Evolutionary conservation across 1,284 basidiomycete genomes (phyloP).

Genomic region (Microbotryomycetes sp.): DNA sequence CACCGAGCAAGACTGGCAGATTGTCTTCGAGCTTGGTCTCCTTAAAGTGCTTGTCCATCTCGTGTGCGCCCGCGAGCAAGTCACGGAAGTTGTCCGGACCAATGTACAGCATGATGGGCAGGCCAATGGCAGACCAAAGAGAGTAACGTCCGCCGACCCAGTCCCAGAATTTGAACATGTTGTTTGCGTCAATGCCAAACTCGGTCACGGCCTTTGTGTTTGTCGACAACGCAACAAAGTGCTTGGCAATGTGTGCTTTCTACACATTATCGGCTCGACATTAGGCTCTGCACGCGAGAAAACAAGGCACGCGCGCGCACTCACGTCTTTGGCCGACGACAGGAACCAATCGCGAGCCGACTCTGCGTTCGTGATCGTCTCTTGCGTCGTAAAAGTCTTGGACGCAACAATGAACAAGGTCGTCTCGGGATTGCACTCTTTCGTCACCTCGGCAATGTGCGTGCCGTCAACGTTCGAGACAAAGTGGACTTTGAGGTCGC

Average conservation of each 20-base stretch:
- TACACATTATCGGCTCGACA: too few species aligned
- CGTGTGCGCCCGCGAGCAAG: conserved; percentile 85
- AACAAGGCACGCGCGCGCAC: conserved; percentile 19
- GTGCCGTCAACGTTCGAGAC: conserved; percentile 98
- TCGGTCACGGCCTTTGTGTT: conserved; percentile 88
- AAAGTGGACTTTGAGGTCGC: conserved; percentile 80
- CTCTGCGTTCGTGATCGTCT: conserved; percentile 97
- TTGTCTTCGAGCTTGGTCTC: conserved; percentile 82
- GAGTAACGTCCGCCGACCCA: conserved; percentile 99
- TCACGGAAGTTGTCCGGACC: conserved; percentile 92
- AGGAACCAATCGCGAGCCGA: conserved; percentile 95
- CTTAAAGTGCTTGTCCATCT: conserved; percentile 95
- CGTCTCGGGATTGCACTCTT: conserved; percentile 76
- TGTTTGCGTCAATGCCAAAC: conserved; percentile 86
- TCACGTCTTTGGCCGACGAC: conserved; percentile 60
- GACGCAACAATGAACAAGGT: conserved; percentile 96
- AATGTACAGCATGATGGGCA: conserved; percentile 86
- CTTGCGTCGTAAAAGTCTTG: conserved; percentile 99
- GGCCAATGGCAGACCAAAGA: conserved; percentile 95
- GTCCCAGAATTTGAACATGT: conserved; percentile 99
- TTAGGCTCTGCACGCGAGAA: neutral
- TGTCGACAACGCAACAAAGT: conserved; percentile 96
- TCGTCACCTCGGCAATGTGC: conserved; percentile 84
- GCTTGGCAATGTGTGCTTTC: conserved; percentile 90
- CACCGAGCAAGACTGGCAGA: conserved; percentile 81